Base-by-base conservation (phyloP, 179 eudicot species). In the Sideroxylon spinosum region DNA sequence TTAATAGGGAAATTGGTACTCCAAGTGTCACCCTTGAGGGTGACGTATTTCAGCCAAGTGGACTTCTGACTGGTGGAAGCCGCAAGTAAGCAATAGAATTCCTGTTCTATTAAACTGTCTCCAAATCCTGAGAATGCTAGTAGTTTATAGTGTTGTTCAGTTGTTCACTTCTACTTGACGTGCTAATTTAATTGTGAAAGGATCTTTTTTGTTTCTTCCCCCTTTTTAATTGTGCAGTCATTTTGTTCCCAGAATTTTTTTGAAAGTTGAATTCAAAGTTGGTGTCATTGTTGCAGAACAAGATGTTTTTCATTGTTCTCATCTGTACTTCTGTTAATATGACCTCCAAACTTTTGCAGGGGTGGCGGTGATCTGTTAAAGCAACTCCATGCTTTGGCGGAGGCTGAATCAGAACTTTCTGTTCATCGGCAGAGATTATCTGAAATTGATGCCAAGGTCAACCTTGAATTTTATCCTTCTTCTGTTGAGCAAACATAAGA, bases 51-150 rank as follows among this genome's bases (percentile, higher is more conserved):
- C 96, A 92, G 84, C 99, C 99, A 71, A 91, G 98, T 86, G 99
- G 99, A 80, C 92, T 94, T 81, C 84, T 96, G 74, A 94, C 98
- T 65, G 99, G 99, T 85, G 99, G 99, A 71, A 94, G 98, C 85
- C 97, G 97, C 84, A 91, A 90, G 99, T 96, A 82, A 79, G 85
- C 19, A 67, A 62, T 28, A 25, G 29, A 32, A 6, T 75, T 65
- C 68, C 49, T 49, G 65, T 70, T 76, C 46, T 67, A 5, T 16
- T 23, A 52, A 77, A 63, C 72, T 23, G 69, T 64, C 17, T 29
- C 23, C 17, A 3, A 25, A 4, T 56, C 52, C 14, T 28, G 69
- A 56, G 10, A 28, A 49, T 61, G 55, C 52, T 44, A 16, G 49
- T 29, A 23, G 49, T n/a, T 78, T 68, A 8, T 61, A 19, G 2